Percentiles rank a stretch among this genome's conserved stretches.
Conservation (phyloP, 1,139 yeast genomes). For the Geotrichum phurueaensis region DNA sequence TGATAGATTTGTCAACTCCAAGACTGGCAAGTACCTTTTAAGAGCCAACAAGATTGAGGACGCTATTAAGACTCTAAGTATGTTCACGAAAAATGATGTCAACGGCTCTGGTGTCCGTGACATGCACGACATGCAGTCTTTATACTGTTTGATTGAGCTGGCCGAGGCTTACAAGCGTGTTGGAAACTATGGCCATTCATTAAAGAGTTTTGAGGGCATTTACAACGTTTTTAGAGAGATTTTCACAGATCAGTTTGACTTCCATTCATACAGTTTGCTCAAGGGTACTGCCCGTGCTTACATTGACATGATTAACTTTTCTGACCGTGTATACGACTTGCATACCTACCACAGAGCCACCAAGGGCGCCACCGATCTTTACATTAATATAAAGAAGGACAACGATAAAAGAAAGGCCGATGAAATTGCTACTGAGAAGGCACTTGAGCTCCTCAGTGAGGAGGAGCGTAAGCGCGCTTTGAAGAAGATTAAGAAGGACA, state of each 20-base stretch:
- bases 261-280: conserved; percentile 88
- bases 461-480: conserved; percentile 32
- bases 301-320: conserved; percentile 72
- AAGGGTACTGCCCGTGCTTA: conserved; percentile 88
- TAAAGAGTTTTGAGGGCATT: conserved; percentile 71
- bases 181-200: conserved; percentile 56
- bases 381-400: conserved; percentile 41
- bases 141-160: conserved; percentile 80
- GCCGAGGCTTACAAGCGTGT: conserved; percentile 71
- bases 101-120: conserved; percentile 79
- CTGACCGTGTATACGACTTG: conserved; percentile 60
- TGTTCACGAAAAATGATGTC: conserved; percentile 79
- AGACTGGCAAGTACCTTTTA: conserved; percentile 74
- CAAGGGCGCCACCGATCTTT: conserved; percentile 56
- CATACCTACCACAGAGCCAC: conserved; percentile 69
- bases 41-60: conserved; percentile 74
- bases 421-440: conserved; percentile 22
- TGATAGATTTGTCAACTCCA: conserved; percentile 87
- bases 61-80: conserved; percentile 67
- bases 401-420: conserved; percentile 22
- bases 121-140: conserved; percentile 83
- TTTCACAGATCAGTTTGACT: conserved; percentile 82
- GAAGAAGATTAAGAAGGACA: conserved; percentile 40
- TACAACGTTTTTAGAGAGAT: conserved; percentile 64
- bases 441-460: conserved; percentile 29